Evolutionary conservation across 2,329 filamentous ascomycete species (phyloP), one percentile per base, ranked within the genome.

Genomic region (Leptodontidium sp.): DNA sequence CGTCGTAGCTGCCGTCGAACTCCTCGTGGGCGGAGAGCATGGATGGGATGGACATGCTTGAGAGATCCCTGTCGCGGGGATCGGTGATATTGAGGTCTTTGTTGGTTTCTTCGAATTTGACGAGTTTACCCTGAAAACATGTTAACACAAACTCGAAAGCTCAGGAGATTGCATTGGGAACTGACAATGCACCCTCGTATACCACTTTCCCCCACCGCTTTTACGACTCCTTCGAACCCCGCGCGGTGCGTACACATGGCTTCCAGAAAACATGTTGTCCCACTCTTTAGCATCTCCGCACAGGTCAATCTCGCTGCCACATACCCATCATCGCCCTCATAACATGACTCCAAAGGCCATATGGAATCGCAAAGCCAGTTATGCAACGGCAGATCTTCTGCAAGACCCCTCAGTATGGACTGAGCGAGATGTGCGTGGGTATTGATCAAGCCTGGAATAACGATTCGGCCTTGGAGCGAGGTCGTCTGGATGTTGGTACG

Each of bases 311-410:
- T 76, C 1, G 82, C 83, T 3, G 84, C 84, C 4, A 82, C 79
- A 72, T 85, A 85, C n/a, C 84, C 84, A 75, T 86, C 84, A 47
- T 81, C 80, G 4, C 75, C 75, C 0, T 79, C 81, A 72, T 83
- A 84, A 53, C 80, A 80, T 0, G 81, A 81, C 74, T 84, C 81
- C 1, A 84, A 75, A 5, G 82, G 81, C 84, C 84, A 86, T 59
- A 86, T 84, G 0, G 81, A 78, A 69, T 85, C 83, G 70, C 84
- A 86, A 4, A 86, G 80, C 84, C 84, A 86, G 0, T 80, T 81
- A 26, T 84, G 82, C 4, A 86, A 78, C 29, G 82, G 81, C 4
- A 86, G 75, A 66, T 86, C 82, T 69, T 86, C 84, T 0, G 84
- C 84, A 7, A 82, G 78, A 2, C 84, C 84, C 38, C 84, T 79